Percentiles rank a stretch among this genome's conserved stretches.
Evolutionary conservation across 139 green algal genomes (phyloP).

Genomic region (Zygnema circumcarinatum): DNA sequence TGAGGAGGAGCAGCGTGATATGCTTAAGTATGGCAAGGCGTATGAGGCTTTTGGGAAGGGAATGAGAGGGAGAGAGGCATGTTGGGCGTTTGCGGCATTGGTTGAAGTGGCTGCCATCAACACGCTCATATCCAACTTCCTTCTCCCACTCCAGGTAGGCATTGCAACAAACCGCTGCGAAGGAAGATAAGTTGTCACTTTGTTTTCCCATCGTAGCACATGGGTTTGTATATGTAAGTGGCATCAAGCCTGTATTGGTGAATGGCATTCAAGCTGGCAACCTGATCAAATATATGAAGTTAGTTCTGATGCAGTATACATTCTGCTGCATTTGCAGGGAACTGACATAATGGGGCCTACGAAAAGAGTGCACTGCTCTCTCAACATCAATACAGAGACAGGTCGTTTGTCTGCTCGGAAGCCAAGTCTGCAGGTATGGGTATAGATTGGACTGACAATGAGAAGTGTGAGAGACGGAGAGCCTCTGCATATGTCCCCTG

Average conservation of each 20-base stretch:
- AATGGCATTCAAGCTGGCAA: too few species aligned
- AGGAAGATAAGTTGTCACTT: not conserved
- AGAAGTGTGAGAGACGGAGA: too few species aligned
- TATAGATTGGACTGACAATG: too few species aligned
- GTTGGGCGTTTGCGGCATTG: slow-evolving; percentile 69
- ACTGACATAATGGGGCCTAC: slow-evolving; percentile 24
- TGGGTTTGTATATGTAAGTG: too few species aligned
- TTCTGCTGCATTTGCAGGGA: too few species aligned
- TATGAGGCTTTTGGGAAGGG: slow-evolving; percentile 73
- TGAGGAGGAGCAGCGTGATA: slow-evolving; percentile 13
- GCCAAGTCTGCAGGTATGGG: slow-evolving; percentile 90
- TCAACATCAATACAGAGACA: slow-evolving; percentile 99
- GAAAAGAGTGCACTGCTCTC: slow-evolving; percentile 87
- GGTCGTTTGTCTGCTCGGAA: slow-evolving; percentile 85
- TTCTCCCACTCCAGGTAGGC: slow-evolving; percentile 86
- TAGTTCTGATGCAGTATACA: too few species aligned
- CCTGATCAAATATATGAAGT: too few species aligned
- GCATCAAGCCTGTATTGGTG: too few species aligned
- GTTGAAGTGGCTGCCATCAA: slow-evolving; percentile 82
- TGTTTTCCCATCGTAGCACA: slow-evolving; percentile 1
- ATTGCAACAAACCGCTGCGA: not conserved
- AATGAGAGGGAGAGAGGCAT: slow-evolving; percentile 79
- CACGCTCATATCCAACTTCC: slow-evolving; percentile 94
- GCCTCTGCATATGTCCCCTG: too few species aligned
- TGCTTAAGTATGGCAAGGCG: slow-evolving; percentile 47